A percentile compares a stretch with the other conserved stretches of the same genome.
These are phyloP conservation scores for Trichoderma atroviride DNA, from an alignment of 2,329 filamentous ascomycete genomes.

Conservation along the genomic window DNA sequence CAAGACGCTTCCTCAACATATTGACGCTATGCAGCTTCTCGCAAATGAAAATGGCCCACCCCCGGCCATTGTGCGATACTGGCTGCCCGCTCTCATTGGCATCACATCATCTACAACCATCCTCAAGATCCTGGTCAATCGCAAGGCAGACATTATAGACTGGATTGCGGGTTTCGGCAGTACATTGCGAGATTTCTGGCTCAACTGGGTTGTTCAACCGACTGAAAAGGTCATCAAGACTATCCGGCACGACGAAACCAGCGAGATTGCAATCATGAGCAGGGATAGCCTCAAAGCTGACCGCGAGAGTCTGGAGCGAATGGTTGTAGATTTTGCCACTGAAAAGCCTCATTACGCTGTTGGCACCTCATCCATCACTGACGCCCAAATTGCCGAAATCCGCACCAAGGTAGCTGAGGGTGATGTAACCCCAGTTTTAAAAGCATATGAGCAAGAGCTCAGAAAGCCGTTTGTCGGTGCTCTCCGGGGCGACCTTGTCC, in stretches of 20 bases:
- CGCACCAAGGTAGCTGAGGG: slow-evolving; percentile 82
- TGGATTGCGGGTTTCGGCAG: slow-evolving; percentile 80
- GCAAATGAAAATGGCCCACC: slow-evolving; percentile 73
- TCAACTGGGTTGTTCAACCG: slow-evolving; percentile 93
- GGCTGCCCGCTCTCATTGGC: slow-evolving; percentile 74
- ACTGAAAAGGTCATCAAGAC: slow-evolving; percentile 81
- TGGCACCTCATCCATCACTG: slow-evolving; percentile 56
- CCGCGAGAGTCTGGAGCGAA: slow-evolving; percentile 87
- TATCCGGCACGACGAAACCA: slow-evolving; percentile 88
- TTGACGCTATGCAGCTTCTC: slow-evolving; percentile 56
- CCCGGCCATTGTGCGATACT: slow-evolving; percentile 76
- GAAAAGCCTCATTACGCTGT: slow-evolving; percentile 71
- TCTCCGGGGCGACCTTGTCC: slow-evolving; percentile 81
- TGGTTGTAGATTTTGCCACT: slow-evolving; percentile 94
- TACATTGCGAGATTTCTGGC: slow-evolving; percentile 87
- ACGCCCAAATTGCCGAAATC: slow-evolving; percentile 73
- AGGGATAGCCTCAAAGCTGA: slow-evolving; percentile 88
- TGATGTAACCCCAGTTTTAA: slow-evolving; percentile 88
- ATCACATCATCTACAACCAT: slow-evolving; percentile 84
- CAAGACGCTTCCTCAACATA: slow-evolving; percentile 68
- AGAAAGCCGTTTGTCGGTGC: slow-evolving; percentile 80
- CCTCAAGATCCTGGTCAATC: slow-evolving; percentile 74
- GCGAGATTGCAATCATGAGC: slow-evolving; percentile 96
- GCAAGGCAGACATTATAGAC: slow-evolving; percentile 72
- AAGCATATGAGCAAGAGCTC: slow-evolving; percentile 88